A percentile compares a stretch with the other conserved stretches of the same genome.
Evolutionary conservation across 106 monocot species (phyloP).

Genomic region (Acorus gramineus): DNA sequence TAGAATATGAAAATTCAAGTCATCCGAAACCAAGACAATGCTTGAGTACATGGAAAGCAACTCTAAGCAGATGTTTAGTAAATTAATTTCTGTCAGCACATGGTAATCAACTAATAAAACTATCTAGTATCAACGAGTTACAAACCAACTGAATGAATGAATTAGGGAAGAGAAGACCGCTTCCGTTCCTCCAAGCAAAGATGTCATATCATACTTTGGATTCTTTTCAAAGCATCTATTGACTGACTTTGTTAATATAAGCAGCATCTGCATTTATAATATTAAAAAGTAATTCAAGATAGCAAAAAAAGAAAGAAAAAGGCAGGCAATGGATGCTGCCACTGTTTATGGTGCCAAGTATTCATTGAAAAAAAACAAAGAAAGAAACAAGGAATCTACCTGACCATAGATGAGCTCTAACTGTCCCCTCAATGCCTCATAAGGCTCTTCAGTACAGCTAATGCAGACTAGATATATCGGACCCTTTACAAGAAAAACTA

Average conservation of each 20-base stretch:
- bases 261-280: conserved; percentile 62
- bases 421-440: conserved; percentile 73
- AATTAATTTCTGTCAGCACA: too few species aligned
- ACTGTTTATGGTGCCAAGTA: too few species aligned
- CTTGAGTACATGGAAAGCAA: too few species aligned
- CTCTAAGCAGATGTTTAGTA: too few species aligned
- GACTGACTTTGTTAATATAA: conserved; percentile 92
- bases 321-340: too few species aligned
- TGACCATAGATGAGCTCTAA: conserved; percentile 88
- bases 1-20: too few species aligned
- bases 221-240: conserved; percentile 98
- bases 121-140: conserved; percentile 1
- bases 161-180: conserved; percentile 87
- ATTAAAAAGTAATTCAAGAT: neutral
- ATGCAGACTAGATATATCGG: conserved; percentile 98
- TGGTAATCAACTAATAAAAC: neutral
- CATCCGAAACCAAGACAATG: too few species aligned
- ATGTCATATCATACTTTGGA: conserved; percentile 91
- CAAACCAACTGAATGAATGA: conserved; percentile 83
- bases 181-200: conserved; percentile 95
- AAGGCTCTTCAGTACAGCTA: conserved; percentile 90
- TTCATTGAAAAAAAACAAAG: too few species aligned
- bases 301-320: too few species aligned
- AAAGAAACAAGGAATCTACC: conserved; percentile 25
- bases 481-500: conserved; percentile 96